phyloP scores from a whole-genome alignment of 176 grass and related monocot genomes.

The Metroxylon sagu region DNA sequence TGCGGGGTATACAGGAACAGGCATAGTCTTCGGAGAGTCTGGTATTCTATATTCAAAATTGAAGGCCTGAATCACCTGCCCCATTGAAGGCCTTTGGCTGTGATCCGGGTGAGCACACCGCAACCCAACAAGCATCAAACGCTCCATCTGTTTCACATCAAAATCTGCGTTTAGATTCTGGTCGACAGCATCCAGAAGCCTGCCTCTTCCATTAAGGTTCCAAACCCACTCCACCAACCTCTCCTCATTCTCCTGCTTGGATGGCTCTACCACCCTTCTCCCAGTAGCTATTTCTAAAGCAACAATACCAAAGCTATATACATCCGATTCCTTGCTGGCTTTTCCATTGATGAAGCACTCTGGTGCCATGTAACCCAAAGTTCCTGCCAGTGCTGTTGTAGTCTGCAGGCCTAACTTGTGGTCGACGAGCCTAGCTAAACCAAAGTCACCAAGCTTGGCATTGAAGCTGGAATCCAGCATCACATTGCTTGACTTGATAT shows the following conservation, averaged over 20 bases:
- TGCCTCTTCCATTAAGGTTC: not conserved
- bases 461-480: constrained; percentile 8
- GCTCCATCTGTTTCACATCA: not conserved
- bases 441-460: constrained; percentile 17
- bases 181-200: not conserved
- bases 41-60: not conserved
- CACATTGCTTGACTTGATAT: constrained; percentile 16
- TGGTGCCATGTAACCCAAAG: constrained; percentile 13
- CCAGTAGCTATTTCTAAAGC: constrained; percentile 8
- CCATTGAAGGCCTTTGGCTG: constrained; percentile 1
- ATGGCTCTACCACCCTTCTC: constrained; percentile 3
- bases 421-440: constrained; percentile 14
- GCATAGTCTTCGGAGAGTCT: not conserved
- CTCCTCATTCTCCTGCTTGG: not conserved
- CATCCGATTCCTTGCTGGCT: constrained; percentile 15
- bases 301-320: constrained; percentile 17
- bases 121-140: constrained; percentile 9
- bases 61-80: constrained; percentile 3
- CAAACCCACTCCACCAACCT: constrained; percentile 10
- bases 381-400: constrained; percentile 1
- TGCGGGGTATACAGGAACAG: not conserved
- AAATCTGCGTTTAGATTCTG: not conserved
- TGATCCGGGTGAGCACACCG: constrained; percentile 7
- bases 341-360: constrained; percentile 7
- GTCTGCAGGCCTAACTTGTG: not conserved